Percentiles rank a stretch among this genome's conserved stretches.
Conservation (phyloP, 2,329 filamentous ascomycete species). For the Aspergillus transmontanensis region DNA sequence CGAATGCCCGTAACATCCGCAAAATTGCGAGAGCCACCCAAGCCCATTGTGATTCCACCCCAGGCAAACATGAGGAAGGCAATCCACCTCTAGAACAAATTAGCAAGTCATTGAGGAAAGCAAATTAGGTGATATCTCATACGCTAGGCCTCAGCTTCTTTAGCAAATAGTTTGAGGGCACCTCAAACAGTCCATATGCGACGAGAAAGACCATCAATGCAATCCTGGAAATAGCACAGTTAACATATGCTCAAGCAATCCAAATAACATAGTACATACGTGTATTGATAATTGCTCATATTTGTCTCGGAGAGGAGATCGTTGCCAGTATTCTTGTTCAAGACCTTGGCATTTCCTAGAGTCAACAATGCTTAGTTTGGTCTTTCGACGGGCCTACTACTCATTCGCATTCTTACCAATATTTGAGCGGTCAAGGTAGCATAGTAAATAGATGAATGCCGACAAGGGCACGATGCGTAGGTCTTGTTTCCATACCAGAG, state of each 20-base stretch:
- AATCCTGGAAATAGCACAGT: neutral
- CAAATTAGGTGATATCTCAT: neutral
- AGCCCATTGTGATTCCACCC: neutral
- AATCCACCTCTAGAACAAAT: neutral
- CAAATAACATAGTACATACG: neutral
- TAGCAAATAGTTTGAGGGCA: constrained; percentile 2
- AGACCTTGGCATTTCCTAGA: neutral
- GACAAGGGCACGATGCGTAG: neutral
- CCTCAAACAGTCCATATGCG: neutral
- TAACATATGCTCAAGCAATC: accelerated
- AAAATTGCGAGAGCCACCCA: neutral
- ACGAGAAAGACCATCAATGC: neutral
- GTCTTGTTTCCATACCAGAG: neutral
- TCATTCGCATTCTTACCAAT: neutral
- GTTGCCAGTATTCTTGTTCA: neutral
- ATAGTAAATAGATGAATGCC: constrained; percentile 4
- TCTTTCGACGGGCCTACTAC: neutral
- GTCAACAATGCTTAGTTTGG: neutral
- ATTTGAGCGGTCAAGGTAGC: constrained; percentile 5
- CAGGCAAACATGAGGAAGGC: constrained; percentile 1
- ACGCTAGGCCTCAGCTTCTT: neutral
- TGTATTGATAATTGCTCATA: neutral
- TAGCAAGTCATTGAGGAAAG: neutral
- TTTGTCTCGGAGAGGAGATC: neutral
- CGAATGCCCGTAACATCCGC: neutral